Base-by-base conservation (phyloP, 345 rosid species). In the Aquilaria sinensis region DNA sequence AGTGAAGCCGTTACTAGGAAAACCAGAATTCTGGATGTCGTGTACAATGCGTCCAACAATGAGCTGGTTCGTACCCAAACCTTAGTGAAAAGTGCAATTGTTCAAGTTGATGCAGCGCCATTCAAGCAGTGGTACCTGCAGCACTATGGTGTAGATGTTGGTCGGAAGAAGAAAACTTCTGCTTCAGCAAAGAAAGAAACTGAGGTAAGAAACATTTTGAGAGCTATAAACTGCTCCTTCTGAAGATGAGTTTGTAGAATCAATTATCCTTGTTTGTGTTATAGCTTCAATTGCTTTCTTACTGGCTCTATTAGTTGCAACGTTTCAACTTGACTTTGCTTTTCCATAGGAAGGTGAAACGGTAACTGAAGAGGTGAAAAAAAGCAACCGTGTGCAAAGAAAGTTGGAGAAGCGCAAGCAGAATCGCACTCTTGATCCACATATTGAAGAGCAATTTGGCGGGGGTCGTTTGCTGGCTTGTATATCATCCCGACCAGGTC, bases 61-160 rank as follows among this genome's bases (percentile, higher is more conserved):
- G 93, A 87, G 81, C 74, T 87, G 41, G 90, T 87, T 3, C 84
- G 93, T 65, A 87, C 93, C 0, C 85, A 87, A 62, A 87, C 93
- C 43, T 56, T 80, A 64, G 84, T 80, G 53, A 80, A 80, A 70
- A 70, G 80, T 67, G 80, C 81, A n/a, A 75, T 80, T 11, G 65
- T 77, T 34, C 81, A 77, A 68, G 81, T 80, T 64, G 84, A 80
- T 67, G 81, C 81, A 4, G 74, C 84, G 37, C 81, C 84, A n/a
- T 80, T 80, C 74, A 74, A 74, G 79, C 81, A 74, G 65, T 80
- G 81, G 81, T 80, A 77, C 65, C 75, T 67, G 65, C 77, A 72
- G 71, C 84, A 80, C 57, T 80, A 77, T 58, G 84, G 84, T 48
- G 80, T 80, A 65, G 84, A 80, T 48, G 74, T 80, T 53, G 84